Conservation (phyloP, 768 basidiomycete genomes). For the Dacryopinax primogenitus region DNA sequence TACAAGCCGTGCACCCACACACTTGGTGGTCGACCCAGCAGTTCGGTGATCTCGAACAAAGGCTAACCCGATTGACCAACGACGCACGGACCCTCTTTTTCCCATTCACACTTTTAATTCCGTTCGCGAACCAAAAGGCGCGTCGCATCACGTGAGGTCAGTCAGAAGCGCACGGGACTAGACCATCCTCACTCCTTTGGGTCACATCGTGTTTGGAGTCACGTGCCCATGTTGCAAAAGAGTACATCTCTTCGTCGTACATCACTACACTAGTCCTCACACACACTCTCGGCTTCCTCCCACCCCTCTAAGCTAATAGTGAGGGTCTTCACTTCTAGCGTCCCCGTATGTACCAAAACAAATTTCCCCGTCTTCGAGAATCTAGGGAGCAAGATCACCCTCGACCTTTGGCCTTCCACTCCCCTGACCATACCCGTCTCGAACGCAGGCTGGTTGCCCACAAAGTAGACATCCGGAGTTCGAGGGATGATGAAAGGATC, state of each 20-base stretch:
- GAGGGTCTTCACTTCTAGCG: slow-evolving; percentile 46
- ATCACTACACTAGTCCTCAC: no score
- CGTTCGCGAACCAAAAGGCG: neutral
- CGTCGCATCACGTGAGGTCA: neutral
- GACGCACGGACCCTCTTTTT: neutral
- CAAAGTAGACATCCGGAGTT: slow-evolving; percentile 79
- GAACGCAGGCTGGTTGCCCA: slow-evolving; percentile 84
- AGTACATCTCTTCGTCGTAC: neutral
- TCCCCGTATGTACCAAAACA: slow-evolving; percentile 66
- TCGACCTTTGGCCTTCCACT: slow-evolving; percentile 25
- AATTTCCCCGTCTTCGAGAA: slow-evolving; percentile 69
- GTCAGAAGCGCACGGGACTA: neutral
- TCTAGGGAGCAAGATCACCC: slow-evolving; percentile 68
- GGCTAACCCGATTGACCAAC: neutral
- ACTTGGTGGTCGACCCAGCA: no score
- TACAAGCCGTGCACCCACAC: no score
- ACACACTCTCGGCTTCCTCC: slow-evolving; percentile 14
- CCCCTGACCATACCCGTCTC: slow-evolving; percentile 51
- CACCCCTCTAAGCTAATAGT: slow-evolving; percentile 15
- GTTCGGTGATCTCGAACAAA: no score
- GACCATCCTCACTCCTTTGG: neutral
- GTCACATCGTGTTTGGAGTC: neutral
- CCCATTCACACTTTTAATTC: neutral
- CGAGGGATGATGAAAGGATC: slow-evolving; percentile 85
- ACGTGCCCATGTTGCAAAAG: neutral